These are phyloP conservation scores for Moelleriella libera DNA, from an alignment of 2,329 filamentous ascomycete species.

Conservation along the genomic window DNA sequence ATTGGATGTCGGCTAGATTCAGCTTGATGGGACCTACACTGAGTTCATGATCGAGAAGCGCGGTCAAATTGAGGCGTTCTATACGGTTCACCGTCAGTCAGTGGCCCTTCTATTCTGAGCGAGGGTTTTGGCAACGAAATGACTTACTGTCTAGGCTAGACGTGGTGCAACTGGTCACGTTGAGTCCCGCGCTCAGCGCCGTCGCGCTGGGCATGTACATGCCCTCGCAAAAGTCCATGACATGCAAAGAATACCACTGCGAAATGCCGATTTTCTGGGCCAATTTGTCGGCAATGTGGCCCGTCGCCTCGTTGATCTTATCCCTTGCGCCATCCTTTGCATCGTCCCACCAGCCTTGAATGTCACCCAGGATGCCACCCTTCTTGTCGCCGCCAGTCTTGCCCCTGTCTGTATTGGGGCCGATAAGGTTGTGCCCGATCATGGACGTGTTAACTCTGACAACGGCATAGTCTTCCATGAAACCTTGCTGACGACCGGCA, in stretches of 20 bases:
- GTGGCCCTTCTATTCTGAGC: neutral
- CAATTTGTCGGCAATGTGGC: conserved; percentile 24
- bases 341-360: conserved; percentile 16
- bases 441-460: conserved; percentile 25
- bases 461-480: conserved; percentile 28
- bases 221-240: conserved; percentile 33
- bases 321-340: conserved; percentile 20
- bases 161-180: conserved; percentile 29
- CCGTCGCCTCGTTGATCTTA: conserved; percentile 23
- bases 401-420: conserved; percentile 10
- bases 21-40: conserved; percentile 27
- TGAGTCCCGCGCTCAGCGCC: conserved; percentile 19
- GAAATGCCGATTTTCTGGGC: conserved; percentile 29
- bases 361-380: conserved; percentile 13
- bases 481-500: conserved; percentile 23
- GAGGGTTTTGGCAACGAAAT: neutral
- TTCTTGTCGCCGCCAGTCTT: conserved; percentile 9
- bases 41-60: conserved; percentile 30
- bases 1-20: conserved; percentile 29
- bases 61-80: conserved; percentile 32
- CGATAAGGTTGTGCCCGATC: conserved; percentile 20
- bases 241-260: conserved; percentile 36
- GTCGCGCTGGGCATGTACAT: conserved; percentile 29
- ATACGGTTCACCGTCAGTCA: neutral
- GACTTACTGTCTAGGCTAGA: conserved; percentile 3